Conservation (phyloP, 352 stramenopile genomes). For the Thalassiosira sp. region DNA sequence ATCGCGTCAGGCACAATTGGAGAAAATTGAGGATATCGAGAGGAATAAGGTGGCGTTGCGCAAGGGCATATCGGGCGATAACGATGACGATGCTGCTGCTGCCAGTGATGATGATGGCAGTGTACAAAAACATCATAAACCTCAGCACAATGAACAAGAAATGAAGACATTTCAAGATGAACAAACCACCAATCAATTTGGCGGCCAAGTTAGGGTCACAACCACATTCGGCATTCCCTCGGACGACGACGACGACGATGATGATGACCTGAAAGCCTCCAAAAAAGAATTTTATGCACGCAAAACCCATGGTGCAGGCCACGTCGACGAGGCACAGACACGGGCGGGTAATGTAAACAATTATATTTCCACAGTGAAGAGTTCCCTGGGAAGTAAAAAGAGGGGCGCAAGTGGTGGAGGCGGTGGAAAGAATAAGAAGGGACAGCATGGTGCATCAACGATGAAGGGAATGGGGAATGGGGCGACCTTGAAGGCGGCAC, state of each 20-base stretch:
- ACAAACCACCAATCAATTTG: conserved; percentile 56
- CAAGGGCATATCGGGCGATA: conserved; percentile 20
- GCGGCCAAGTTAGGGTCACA: conserved; percentile 74
- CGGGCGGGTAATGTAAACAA: conserved; percentile 71
- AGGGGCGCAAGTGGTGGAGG: conserved; percentile 15
- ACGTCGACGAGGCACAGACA: conserved; percentile 64
- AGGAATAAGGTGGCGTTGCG: conserved; percentile 59
- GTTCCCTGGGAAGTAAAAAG: conserved; percentile 68
- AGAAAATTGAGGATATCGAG: conserved; percentile 75
- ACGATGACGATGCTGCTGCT: conserved; percentile 19
- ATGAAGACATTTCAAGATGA: conserved; percentile 45
- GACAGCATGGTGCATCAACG: conserved; percentile 67
- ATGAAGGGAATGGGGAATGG: conserved; percentile 78
- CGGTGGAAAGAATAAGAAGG: conserved; percentile 67
- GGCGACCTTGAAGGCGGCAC: conserved; percentile 73
- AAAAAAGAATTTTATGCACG: conserved; percentile 42
- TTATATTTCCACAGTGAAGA: conserved; percentile 72
- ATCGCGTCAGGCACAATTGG: conserved; percentile 50
- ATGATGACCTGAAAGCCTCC: conserved; percentile 15
- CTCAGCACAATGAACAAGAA: conserved; percentile 25
- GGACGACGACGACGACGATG: conserved; percentile 52
- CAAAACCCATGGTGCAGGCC: conserved; percentile 32
- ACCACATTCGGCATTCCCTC: conserved; percentile 63
- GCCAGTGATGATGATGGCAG: conserved; percentile 22
- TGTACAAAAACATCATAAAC: conserved; percentile 17